Evolutionary conservation across 2,329 filamentous ascomycete species (phyloP).

Genomic region (Sarocladium kiliense): DNA sequence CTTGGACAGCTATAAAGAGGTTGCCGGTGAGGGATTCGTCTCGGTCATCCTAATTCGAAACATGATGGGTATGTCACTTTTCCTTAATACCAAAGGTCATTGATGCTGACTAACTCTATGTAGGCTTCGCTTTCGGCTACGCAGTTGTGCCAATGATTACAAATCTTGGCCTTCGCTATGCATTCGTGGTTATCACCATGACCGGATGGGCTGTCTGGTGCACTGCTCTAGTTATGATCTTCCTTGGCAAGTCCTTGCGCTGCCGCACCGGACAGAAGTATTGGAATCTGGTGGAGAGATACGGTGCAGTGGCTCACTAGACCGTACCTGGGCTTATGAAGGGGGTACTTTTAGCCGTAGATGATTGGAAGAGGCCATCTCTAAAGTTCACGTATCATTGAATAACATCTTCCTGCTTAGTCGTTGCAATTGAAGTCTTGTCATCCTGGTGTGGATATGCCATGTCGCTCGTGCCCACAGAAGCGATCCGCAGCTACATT

Average conservation of each 20-base stretch:
- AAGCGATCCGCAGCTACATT: no score
- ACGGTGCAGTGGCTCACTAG: constrained; percentile 11
- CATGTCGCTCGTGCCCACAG: no score
- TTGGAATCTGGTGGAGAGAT: constrained; percentile 16
- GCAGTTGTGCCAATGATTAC: constrained; percentile 19
- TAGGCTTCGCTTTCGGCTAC: constrained; percentile 20
- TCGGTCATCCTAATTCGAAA: constrained; percentile 19
- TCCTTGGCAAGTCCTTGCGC: constrained; percentile 15
- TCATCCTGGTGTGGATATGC: no score
- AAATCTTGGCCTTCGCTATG: constrained; percentile 15
- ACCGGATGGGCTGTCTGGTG: constrained; percentile 12
- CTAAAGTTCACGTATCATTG: no score
- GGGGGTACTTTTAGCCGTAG: no score
- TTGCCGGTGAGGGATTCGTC: constrained; percentile 17
- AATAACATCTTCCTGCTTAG: no score
- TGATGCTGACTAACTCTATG: neutral
- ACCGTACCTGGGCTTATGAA: no score
- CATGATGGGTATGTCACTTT: constrained; percentile 16
- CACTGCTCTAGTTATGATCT: constrained; percentile 14
- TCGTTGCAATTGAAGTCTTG: no score
- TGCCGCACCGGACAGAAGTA: constrained; percentile 14
- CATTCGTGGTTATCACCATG: constrained; percentile 15
- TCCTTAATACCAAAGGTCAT: neutral
- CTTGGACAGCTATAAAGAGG: constrained; percentile 20
- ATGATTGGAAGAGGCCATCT: no score